Percentiles rank a stretch among this genome's conserved stretches.
phyloP scores from a whole-genome alignment of 2,329 filamentous ascomycete genomes.

The Zymoseptoria crescenta region DNA sequence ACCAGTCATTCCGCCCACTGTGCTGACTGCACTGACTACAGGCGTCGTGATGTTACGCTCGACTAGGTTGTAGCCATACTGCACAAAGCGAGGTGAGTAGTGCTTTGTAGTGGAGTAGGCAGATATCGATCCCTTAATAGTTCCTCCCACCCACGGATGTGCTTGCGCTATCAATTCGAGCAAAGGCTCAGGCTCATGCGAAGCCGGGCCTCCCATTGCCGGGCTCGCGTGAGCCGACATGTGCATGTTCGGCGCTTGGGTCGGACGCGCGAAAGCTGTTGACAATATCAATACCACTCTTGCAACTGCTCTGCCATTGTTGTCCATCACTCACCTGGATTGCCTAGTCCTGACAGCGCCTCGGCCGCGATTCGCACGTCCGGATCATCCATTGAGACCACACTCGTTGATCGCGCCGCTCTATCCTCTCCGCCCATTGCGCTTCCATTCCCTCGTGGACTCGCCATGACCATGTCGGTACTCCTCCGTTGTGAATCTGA shows the following conservation, averaged over 20 bases:
- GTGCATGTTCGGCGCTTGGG: constrained; percentile 25
- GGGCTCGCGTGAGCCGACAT: constrained; percentile 9
- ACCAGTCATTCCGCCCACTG: constrained; percentile 74
- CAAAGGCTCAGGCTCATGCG: constrained; percentile 63
- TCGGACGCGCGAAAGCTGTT: constrained; percentile 38
- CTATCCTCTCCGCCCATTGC: constrained; percentile 36
- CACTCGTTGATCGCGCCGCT: constrained; percentile 32
- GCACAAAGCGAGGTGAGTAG: constrained; percentile 77
- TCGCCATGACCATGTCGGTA: constrained; percentile 32
- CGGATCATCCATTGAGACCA: constrained; percentile 41
- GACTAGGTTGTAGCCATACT: constrained; percentile 82
- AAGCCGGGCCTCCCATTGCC: constrained; percentile 19
- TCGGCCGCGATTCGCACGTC: constrained; percentile 44
- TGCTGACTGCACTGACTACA: constrained; percentile 77
- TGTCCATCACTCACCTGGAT: constrained; percentile 34
- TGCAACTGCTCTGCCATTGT: not conserved
- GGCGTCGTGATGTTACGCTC: constrained; percentile 77
- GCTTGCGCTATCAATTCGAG: constrained; percentile 80
- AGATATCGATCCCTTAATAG: constrained; percentile 66
- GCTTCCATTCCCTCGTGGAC: constrained; percentile 39
- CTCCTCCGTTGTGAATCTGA: constrained; percentile 22
- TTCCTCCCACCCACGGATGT: constrained; percentile 76
- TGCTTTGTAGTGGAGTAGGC: constrained; percentile 84
- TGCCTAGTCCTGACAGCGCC: constrained; percentile 43
- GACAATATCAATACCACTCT: constrained; percentile 1